Evolutionary conservation across 1,284 basidiomycete genomes (phyloP).

Genomic region (Fistulinella cinereoalba): DNA sequence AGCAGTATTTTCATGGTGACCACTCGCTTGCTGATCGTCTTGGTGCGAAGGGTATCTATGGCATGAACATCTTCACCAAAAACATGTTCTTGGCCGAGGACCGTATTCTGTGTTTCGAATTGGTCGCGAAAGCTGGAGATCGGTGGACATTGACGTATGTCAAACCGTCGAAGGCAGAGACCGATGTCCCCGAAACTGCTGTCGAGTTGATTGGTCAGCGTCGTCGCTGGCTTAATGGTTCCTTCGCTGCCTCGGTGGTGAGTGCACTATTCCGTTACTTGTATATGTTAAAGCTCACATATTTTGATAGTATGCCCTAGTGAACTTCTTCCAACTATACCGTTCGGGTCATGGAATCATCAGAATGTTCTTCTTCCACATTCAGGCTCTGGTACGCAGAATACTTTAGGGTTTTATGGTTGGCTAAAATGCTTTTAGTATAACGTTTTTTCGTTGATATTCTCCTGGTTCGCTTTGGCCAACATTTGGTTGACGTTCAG

Average conservation of each 20-base stretch:
- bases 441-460: conserved; percentile 76
- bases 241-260: conserved; percentile 92
- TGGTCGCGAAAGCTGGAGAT: conserved; percentile 87
- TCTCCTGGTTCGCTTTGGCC: conserved; percentile 91
- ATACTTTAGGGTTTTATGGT: background rate
- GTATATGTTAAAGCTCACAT: background rate
- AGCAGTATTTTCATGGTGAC: conserved; percentile 99
- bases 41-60: conserved; percentile 91
- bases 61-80: conserved; percentile 98
- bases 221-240: conserved; percentile 95
- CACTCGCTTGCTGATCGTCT: conserved; percentile 91
- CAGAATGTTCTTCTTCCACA: conserved; percentile 92
- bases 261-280: conserved; percentile 29
- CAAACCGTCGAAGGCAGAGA: conserved; percentile 94
- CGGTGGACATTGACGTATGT: conserved; percentile 92
- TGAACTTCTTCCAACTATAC: conserved; percentile 93
- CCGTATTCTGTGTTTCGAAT: conserved; percentile 95
- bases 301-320: conserved; percentile 72
- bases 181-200: conserved; percentile 89
- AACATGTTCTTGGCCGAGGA: conserved; percentile 97
- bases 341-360: conserved; percentile 79
- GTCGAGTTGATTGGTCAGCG: conserved; percentile 93
- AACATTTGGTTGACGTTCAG: conserved; percentile 96
- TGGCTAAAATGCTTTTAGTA: conserved; percentile 45
- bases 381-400: conserved; percentile 77